These are phyloP conservation scores for Stagonosporopsis chrysanthemi DNA, from an alignment of 2,329 filamentous ascomycete species.

Conservation along the genomic window DNA sequence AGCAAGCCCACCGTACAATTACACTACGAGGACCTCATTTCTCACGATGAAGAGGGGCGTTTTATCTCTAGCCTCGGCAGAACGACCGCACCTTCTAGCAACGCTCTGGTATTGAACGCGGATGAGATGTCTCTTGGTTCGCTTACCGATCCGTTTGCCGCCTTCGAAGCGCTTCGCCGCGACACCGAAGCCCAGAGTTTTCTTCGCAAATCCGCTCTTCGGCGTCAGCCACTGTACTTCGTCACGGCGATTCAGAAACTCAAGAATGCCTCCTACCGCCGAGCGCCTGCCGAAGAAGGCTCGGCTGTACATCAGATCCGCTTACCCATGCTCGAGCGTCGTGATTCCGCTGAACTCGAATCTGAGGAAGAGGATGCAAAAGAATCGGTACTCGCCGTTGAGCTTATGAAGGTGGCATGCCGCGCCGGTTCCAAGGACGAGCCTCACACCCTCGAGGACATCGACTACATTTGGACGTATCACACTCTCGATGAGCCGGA, in stretches of 20 bases:
- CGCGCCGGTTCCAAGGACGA: conserved; percentile 31
- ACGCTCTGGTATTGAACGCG: conserved; percentile 28
- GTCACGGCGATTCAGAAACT: conserved; percentile 58
- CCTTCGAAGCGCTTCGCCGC: conserved; percentile 35
- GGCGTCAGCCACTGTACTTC: conserved; percentile 56
- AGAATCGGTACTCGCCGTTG: conserved; percentile 31
- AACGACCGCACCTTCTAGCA: conserved; percentile 5
- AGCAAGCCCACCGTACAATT: conserved; percentile 19
- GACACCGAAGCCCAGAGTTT: conserved; percentile 30
- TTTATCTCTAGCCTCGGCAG: conserved; percentile 22
- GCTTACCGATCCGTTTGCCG: conserved; percentile 24
- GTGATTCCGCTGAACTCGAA: conserved; percentile 31
- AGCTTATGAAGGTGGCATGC: conserved; percentile 38
- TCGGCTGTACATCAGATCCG: conserved; percentile 16
- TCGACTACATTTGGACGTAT: conserved; percentile 40
- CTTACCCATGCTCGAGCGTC: conserved; percentile 31
- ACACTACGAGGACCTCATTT: conserved; percentile 26
- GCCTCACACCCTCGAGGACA: conserved; percentile 39
- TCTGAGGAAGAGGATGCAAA: conserved; percentile 10
- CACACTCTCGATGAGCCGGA: conserved; percentile 30
- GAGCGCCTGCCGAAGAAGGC: conserved; percentile 16
- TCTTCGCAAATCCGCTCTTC: conserved; percentile 44
- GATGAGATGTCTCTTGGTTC: conserved; percentile 26
- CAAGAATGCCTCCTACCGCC: conserved; percentile 32
- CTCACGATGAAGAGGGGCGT: conserved; percentile 32